Evolutionary conservation across 2,329 filamentous ascomycete genomes (phyloP), one percentile per base, ranked within the genome.

Genomic region (Hymenotorrendiella dingleyae): DNA sequence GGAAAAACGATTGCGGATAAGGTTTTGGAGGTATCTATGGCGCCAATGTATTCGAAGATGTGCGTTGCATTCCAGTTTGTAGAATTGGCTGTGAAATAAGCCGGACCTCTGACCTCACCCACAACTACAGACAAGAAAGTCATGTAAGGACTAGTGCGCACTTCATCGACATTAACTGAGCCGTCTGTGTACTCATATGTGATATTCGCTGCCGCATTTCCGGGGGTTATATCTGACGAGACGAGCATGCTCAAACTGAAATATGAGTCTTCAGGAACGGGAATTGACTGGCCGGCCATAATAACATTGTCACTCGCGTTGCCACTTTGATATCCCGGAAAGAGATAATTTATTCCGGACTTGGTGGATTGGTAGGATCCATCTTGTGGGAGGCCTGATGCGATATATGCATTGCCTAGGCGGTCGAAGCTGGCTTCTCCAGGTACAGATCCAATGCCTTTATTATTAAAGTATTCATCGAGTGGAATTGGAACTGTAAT

Each of bases 401-500:
- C 58, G 6, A 68, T 67, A 43, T 67, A 72, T 0, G 68, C 69
- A 36, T 70, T 62, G 30, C 64, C 63, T 3, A 64, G 49, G 2
- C 45, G 49, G 41, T 73, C 67, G 44, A 73, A 70, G n/a, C 65
- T 58, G 1, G 70, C 65, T 49, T 72, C 67, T 2, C 68, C 68
- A 0, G 70, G 65, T 10, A 59, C 58, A 0, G 61, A 60, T 3
- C 68, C 68, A 45, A 73, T 72, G 1, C 59, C 70, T 42, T 69
- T 70, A 52, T 73, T 72, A 57, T 73, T 71, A 57, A 67, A 69
- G 30, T 63, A 62, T 0, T 55, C 14, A 0, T 57, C 53, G 17
- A 72, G 51, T 10, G 55, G 44, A 2, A 62, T 33, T 12, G 51
- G 49, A 1, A 58, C 44, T 9, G 45, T 42, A 47, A 44, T 29